Base-by-base conservation (phyloP, 371 early-diverging fungal genomes). In the Phascolomyces articulosus region DNA sequence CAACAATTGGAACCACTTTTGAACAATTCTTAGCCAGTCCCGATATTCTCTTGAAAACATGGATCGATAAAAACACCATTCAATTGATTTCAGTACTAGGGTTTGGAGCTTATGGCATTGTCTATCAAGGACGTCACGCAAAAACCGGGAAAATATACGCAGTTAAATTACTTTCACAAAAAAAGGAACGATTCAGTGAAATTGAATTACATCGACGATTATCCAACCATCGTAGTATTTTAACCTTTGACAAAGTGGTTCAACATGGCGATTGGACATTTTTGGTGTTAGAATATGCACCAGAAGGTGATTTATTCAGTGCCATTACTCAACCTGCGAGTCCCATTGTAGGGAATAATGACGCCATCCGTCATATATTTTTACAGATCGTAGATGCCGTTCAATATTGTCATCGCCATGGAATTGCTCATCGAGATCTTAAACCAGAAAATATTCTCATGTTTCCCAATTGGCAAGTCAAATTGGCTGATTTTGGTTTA, bases 391-490 rank as follows among this genome's bases (percentile, higher is more conserved):
- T 93, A 26, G 89, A 89, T 57, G 94, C 95, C 0, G 92, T 96
- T 1, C 73, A 84, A 11, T 87, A 91, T 79, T 90, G 92, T 66
- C 96, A 96, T 70, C 71, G 82, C 16, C 84, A 83, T 55, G 89
- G 91, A 49, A 80, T 95, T 28, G 90, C 89, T 63, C 97, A 96
- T 77, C 90, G 96, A 57, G 97, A 96, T 71, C 71, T 96, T 58
- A 96, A 96, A 70, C 96, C 96, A 13, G 97, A 96, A 74, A 96
- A 96, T 80, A 89, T 95, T 67, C 81, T 95, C 56, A 75, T 95
- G 48, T 78, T 77, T 38, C 70, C 72, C 8, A 58, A 77, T 27
- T 60, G 63, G 20, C 69, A 75, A 58, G 68, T 83, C 60, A 91
- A 93, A 70, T 72, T 92, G 49, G 90, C 92, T 9, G 93, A 92